Conservation (phyloP, 164 flowering plant genomes). For the Vitis rupestris region DNA sequence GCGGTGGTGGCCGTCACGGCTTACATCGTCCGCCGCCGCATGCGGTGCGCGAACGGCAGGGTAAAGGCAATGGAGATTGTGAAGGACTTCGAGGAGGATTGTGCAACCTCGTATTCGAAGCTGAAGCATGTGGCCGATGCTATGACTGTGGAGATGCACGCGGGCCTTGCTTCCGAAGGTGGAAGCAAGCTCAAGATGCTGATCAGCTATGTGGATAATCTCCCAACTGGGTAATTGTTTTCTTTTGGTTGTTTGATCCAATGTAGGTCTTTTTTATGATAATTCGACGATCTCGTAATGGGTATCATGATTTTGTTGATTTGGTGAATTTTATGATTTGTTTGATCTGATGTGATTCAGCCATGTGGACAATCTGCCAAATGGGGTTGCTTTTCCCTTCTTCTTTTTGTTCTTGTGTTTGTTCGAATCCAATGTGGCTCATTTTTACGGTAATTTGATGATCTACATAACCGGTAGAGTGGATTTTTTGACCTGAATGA, state of each 20-base stretch:
- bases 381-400: slow-evolving; percentile 32
- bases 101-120: slow-evolving; percentile 39
- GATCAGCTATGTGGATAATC: slow-evolving; percentile 60
- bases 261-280: too few relatives aligned
- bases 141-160: slow-evolving; percentile 69
- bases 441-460: too few relatives aligned
- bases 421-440: not conserved
- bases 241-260: not conserved
- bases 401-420: not conserved
- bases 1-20: slow-evolving; percentile 42
- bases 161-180: slow-evolving; percentile 67
- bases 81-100: slow-evolving; percentile 53
- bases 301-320: too few relatives aligned
- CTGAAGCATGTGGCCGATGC: slow-evolving; percentile 56
- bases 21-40: slow-evolving; percentile 34
- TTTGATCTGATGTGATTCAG: slow-evolving; percentile 45
- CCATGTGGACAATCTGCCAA: slow-evolving; percentile 61
- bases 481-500: too few relatives aligned
- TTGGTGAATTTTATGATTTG: too few relatives aligned
- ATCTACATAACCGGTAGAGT: too few relatives aligned
- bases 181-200: slow-evolving; percentile 68
- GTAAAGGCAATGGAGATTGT: slow-evolving; percentile 41
- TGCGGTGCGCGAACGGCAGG: slow-evolving; percentile 37
- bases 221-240: slow-evolving; percentile 55
- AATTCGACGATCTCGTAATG: too few relatives aligned